A percentile compares a stretch with the other conserved stretches of the same genome.
Conservation (phyloP, 176 grass and related monocot species). For the Dendrocalamus sinicus region DNA sequence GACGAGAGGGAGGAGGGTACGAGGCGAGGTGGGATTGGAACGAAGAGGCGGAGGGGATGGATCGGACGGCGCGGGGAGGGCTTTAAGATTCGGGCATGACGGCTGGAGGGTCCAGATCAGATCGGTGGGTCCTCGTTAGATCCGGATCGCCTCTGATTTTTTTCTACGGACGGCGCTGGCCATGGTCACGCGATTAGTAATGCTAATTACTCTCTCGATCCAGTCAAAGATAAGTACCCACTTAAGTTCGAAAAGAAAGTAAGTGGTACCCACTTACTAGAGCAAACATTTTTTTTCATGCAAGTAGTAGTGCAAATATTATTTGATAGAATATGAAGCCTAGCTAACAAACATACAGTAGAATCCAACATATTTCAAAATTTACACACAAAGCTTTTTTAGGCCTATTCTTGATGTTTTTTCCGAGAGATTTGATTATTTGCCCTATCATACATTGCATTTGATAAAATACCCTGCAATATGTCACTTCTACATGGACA, state of each 20-base stretch:
- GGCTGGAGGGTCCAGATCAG: slow-evolving; percentile 25
- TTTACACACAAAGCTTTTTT: background rate
- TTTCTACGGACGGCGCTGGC: background rate
- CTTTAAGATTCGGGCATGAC: slow-evolving; percentile 24
- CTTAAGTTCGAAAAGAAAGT: background rate
- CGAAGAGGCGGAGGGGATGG: background rate
- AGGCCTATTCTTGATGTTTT: background rate
- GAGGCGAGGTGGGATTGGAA: slow-evolving; percentile 25
- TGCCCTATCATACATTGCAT: too few relatives aligned
- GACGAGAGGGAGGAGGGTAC: background rate
- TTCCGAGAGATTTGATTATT: too few relatives aligned
- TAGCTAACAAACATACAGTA: background rate
- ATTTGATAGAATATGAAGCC: background rate
- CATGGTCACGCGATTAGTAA: background rate
- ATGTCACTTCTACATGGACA: rapidly evolving
- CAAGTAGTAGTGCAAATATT: background rate
- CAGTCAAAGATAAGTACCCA: background rate
- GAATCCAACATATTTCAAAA: background rate
- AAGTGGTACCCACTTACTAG: background rate
- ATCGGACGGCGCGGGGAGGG: slow-evolving; percentile 31
- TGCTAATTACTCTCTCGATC: background rate
- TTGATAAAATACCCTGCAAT: too few relatives aligned
- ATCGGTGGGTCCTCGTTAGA: slow-evolving; percentile 3
- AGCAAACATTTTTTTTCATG: background rate
- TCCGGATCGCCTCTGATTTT: background rate